phyloP scores from a whole-genome alignment of 2,329 filamentous ascomycete genomes.

The Lachnellula hyalina region DNA sequence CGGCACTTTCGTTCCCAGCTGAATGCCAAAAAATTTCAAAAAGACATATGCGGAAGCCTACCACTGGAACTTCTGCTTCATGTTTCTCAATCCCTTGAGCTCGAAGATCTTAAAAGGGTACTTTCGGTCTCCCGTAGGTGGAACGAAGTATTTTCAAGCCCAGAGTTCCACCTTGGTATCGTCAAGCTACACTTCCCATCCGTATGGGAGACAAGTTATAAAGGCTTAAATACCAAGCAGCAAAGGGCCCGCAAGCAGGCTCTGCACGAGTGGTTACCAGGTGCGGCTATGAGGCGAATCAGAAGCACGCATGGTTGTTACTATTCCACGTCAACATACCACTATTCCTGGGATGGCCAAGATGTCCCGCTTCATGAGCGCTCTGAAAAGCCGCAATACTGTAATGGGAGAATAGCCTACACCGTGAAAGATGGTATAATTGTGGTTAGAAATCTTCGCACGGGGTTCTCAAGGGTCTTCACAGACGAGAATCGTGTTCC shows the following conservation, averaged over 20 bases:
- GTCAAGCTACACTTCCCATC: conserved; percentile 2
- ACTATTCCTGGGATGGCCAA: conserved; percentile 1
- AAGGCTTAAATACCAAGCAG: background rate
- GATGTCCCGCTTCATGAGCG: background rate
- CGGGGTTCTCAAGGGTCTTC: background rate
- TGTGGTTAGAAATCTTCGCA: conserved; percentile 12
- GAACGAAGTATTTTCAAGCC: conserved; percentile 17
- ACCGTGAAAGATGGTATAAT: conserved; percentile 3
- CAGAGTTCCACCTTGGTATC: conserved; percentile 11
- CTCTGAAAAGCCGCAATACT: conserved; percentile 11
- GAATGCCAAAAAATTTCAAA: conserved; percentile 7
- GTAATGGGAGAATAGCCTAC: conserved; percentile 21
- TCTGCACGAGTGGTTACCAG: conserved; percentile 2
- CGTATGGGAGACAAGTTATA: background rate
- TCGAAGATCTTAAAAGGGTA: conserved; percentile 22
- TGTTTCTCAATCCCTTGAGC: conserved; percentile 17
- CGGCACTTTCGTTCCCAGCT: conserved; percentile 14
- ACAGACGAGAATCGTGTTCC: conserved; percentile 8
- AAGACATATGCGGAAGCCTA: conserved; percentile 13
- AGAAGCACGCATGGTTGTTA: conserved; percentile 5
- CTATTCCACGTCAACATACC: background rate
- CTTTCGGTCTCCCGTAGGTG: conserved; percentile 21
- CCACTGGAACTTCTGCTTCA: conserved; percentile 19
- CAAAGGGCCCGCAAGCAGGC: background rate
- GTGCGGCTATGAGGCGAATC: conserved; percentile 1